Percentiles rank a stretch among this genome's conserved stretches.
Conservation (phyloP, 805 yeast species). For the Barnettozyma wickerhamii region DNA sequence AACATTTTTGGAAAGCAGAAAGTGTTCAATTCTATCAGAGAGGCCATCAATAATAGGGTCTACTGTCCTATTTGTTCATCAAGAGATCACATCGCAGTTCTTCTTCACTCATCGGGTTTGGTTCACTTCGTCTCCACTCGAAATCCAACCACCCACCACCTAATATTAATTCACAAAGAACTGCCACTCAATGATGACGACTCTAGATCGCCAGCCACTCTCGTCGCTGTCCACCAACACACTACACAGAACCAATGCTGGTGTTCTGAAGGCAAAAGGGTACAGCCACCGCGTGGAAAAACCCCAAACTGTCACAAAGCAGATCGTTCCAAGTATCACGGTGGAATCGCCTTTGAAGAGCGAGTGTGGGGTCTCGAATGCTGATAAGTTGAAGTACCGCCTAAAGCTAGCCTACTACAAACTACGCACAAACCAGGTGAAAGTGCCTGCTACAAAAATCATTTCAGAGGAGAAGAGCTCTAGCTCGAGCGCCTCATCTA, state of each 20-base stretch:
- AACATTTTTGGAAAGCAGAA: too few species aligned
- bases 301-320: slow-evolving; percentile 1
- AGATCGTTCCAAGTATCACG: neutral
- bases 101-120: too few species aligned
- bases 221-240: slow-evolving; percentile 17
- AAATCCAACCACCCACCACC: too few species aligned
- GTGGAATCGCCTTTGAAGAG: neutral
- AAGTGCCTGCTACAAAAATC: slow-evolving; percentile 29
- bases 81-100: too few species aligned
- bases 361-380: slow-evolving; percentile 27
- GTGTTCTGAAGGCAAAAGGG: slow-evolving; percentile 3
- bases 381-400: slow-evolving; percentile 41
- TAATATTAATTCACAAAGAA: neutral
- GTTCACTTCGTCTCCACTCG: too few species aligned
- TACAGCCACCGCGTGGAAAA: neutral
- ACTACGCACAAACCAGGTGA: slow-evolving; percentile 43
- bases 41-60: too few species aligned
- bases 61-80: too few species aligned
- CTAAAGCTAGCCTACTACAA: slow-evolving; percentile 50
- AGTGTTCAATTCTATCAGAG: too few species aligned
- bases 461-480: slow-evolving; percentile 15
- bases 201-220: slow-evolving; percentile 21
- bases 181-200: slow-evolving; percentile 13
- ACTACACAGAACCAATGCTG: slow-evolving; percentile 12
- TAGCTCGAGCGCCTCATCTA: neutral